Base-by-base conservation (phyloP, 768 basidiomycete genomes). In the Neoboletus subvelutipes region DNA sequence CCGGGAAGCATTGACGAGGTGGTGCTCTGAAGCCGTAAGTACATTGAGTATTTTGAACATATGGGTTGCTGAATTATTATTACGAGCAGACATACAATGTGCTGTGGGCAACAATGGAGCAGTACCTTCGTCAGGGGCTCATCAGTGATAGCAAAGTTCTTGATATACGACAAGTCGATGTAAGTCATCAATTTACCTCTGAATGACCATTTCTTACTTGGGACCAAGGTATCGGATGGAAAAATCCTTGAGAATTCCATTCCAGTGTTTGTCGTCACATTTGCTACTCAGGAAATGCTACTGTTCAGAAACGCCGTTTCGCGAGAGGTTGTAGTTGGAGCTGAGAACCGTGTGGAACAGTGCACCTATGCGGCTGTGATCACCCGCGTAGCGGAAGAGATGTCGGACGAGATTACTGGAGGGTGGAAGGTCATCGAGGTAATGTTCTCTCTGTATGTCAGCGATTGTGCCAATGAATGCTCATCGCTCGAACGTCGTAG, bases 361-460 rank as follows among this genome's bases (percentile, higher is more conserved):
- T 95, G 93, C 66, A 85, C 84, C 22, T 99, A 99, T 70, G 90
- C 90, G 18, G 93, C 94, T 26, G 94, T 92, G 1, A 73, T 99
- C 57, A 98, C 95, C 18, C 84, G 95, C 28, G 75, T 93, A 31
- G 87, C 92, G 67, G 88, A 88, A 64, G 93, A 98, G 68, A 76
- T 98, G 59, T 86, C 85, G 29, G 91, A 98, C 69, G 92, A 94
- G 71, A 79, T 97, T 45, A 99, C 97, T 0, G 94, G 92, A 42
- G 97, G 97, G 13, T 99, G 97, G 96, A 98, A 98, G 74, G 84
- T 98, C 51, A 82, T 98, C 28, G 96, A 98, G 86, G 94, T 94
- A 68, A 50, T 83, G 75, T 34, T 15, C 5, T 33, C n/a, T 24
- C 18, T 17, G 40, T 29, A 26, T 41, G 36, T 40, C 24, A 2